Evolutionary conservation across 257 asterid genomes (phyloP).

Genomic region (Penstemon davidsonii): DNA sequence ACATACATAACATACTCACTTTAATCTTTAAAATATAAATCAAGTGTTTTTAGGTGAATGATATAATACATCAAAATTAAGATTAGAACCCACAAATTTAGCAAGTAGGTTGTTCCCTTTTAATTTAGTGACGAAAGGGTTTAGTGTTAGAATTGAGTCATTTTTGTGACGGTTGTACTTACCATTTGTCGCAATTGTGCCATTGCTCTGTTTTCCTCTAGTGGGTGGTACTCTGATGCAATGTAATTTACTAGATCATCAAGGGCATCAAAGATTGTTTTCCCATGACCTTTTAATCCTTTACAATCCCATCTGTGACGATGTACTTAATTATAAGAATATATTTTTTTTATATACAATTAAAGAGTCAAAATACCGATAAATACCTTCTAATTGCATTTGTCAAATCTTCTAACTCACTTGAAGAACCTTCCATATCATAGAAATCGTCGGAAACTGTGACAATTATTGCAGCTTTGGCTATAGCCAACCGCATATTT

Average conservation of each 20-base stretch:
- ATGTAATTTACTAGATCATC: conserved; percentile 46
- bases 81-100: no score
- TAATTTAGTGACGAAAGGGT: no score
- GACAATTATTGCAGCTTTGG: conserved; percentile 49
- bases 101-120: no score
- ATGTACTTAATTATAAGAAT: neutral
- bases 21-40: no score
- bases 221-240: conserved; percentile 28
- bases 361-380: neutral
- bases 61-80: no score
- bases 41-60: no score
- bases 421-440: conserved; percentile 53
- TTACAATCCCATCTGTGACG: conserved; percentile 55
- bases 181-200: conserved; percentile 44
- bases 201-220: conserved; percentile 22
- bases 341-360: neutral
- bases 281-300: conserved; percentile 49
- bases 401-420: conserved; percentile 42
- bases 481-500: conserved; percentile 34
- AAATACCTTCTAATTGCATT: conserved; percentile 49
- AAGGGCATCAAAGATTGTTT: conserved; percentile 57
- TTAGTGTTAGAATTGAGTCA: neutral
- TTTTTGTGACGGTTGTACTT: conserved; percentile 20
- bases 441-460: conserved; percentile 63
- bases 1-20: no score